Evolutionary conservation across 768 basidiomycete genomes (phyloP).

Genomic region (Pleurotus platypus): DNA sequence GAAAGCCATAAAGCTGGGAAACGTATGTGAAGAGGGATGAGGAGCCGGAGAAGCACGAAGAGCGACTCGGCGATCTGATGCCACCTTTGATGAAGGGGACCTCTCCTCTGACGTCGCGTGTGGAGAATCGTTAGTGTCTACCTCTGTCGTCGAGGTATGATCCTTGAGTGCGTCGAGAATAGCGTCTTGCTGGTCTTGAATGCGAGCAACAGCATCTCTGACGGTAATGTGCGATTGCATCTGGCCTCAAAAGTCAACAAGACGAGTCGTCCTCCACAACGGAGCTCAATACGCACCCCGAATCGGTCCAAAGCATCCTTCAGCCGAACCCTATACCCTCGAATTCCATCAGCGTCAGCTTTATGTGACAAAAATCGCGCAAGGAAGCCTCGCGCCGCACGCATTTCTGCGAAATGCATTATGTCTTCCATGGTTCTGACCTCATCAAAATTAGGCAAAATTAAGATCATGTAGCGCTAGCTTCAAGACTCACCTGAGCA

Average conservation of each 20-base stretch:
- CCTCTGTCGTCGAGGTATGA: neutral
- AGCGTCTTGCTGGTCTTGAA: constrained; percentile 9
- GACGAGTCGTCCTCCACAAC: neutral
- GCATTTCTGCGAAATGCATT: constrained; percentile 14
- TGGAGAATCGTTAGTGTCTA: no score
- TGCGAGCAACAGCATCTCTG: constrained; percentile 17
- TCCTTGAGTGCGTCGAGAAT: constrained; percentile 3
- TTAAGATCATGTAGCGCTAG: neutral
- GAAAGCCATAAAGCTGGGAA: neutral
- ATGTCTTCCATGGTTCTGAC: constrained; percentile 6
- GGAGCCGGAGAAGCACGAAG: neutral
- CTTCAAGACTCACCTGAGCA: constrained; percentile 13
- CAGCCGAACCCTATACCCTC: constrained; percentile 14
- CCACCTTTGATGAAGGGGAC: neutral
- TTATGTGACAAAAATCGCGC: constrained; percentile 13
- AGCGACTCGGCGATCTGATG: neutral
- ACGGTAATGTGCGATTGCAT: constrained; percentile 19
- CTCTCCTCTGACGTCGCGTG: neutral
- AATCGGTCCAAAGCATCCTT: constrained; percentile 21
- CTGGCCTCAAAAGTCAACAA: neutral
- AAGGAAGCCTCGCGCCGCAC: neutral
- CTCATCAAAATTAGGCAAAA: constrained; percentile 1
- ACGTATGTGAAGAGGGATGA: neutral
- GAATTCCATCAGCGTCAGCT: constrained; percentile 14
- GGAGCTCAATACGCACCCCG: constrained; percentile 12